Percentiles rank a stretch among this genome's conserved stretches.
phyloP scores from a whole-genome alignment of 805 yeast species.

The Candida hispaniensis region DNA sequence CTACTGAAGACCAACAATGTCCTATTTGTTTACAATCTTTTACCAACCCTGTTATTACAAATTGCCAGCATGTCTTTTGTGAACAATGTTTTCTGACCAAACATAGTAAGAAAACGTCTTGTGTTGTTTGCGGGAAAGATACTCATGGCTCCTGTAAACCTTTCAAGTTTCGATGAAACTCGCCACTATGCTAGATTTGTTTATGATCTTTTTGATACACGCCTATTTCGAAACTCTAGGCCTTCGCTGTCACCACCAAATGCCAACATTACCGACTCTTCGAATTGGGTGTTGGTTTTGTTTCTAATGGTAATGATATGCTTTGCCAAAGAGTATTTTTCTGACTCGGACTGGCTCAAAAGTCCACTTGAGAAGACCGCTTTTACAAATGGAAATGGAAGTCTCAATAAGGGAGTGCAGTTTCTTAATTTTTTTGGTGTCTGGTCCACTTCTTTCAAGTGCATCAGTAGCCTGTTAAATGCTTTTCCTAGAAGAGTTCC shows the following conservation, averaged over 20 bases:
- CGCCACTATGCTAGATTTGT: too few relatives aligned
- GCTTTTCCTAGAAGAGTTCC: too few relatives aligned
- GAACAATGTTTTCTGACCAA: slow-evolving; percentile 45
- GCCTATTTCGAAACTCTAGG: slow-evolving; percentile 23
- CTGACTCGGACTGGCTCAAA: slow-evolving; percentile 25
- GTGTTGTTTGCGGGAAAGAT: slow-evolving; percentile 48
- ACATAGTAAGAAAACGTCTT: slow-evolving; percentile 36
- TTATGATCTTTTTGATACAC: too few relatives aligned
- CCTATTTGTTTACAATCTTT: slow-evolving; percentile 49
- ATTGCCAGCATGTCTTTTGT: slow-evolving; percentile 57
- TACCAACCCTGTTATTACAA: slow-evolving; percentile 44
- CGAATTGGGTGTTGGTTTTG: slow-evolving; percentile 18
- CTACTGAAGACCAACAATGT: slow-evolving; percentile 32
- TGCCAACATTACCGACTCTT: slow-evolving; percentile 30
- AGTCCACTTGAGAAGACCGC: slow-evolving; percentile 22
- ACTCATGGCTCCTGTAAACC: slow-evolving; percentile 53
- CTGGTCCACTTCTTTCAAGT: too few relatives aligned
- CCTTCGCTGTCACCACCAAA: slow-evolving; percentile 31
- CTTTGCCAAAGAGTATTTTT: slow-evolving; percentile 27
- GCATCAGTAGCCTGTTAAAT: too few relatives aligned
- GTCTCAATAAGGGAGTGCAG: slow-evolving; percentile 1
- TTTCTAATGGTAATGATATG: slow-evolving; percentile 24
- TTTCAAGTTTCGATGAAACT: too few relatives aligned
- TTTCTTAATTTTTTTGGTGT: too few relatives aligned
- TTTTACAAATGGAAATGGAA: slow-evolving; percentile 1